A percentile compares a stretch with the other conserved stretches of the same genome.
phyloP scores from a whole-genome alignment of 805 yeast genomes.

The Zygotorulaspora chibaensis region DNA sequence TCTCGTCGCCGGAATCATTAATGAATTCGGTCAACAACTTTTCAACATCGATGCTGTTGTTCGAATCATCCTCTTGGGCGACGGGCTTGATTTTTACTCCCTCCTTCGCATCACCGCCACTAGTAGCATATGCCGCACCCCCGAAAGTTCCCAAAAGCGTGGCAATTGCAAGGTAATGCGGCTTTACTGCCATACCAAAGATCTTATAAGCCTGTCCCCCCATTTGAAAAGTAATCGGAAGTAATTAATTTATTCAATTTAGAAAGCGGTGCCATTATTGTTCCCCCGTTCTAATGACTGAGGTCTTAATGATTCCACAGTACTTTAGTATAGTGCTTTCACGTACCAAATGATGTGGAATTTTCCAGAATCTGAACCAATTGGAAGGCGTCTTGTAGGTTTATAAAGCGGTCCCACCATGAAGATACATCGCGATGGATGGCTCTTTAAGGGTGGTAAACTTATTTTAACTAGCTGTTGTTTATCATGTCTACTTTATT shows the following conservation, averaged over 20 bases:
- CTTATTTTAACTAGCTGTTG: neutral
- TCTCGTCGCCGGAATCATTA: conserved; percentile 15
- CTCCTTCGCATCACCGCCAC: conserved; percentile 1
- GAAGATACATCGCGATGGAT: neutral
- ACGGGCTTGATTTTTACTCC: neutral
- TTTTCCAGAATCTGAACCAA: conserved; percentile 1
- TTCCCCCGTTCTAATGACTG: too few species aligned
- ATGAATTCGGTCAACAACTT: conserved; percentile 24
- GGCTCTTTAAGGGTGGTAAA: neutral
- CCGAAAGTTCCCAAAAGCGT: conserved; percentile 39
- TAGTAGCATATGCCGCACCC: conserved; percentile 15
- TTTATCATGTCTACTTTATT: conserved; percentile 49
- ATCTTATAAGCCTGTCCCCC: conserved; percentile 58
- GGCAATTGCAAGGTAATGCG: conserved; percentile 81
- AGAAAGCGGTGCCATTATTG: too few species aligned
- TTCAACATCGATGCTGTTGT: conserved; percentile 27
- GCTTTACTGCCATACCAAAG: conserved; percentile 76
- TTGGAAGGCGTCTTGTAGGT: neutral
- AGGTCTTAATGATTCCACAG: too few species aligned
- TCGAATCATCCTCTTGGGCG: neutral
- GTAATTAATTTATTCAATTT: too few species aligned
- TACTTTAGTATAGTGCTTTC: too few species aligned
- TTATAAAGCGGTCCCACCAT: neutral
- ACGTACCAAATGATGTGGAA: neutral
- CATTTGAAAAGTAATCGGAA: neutral